Conservation (phyloP, 805 yeast genomes). For the Saturnispora zaruensis region DNA sequence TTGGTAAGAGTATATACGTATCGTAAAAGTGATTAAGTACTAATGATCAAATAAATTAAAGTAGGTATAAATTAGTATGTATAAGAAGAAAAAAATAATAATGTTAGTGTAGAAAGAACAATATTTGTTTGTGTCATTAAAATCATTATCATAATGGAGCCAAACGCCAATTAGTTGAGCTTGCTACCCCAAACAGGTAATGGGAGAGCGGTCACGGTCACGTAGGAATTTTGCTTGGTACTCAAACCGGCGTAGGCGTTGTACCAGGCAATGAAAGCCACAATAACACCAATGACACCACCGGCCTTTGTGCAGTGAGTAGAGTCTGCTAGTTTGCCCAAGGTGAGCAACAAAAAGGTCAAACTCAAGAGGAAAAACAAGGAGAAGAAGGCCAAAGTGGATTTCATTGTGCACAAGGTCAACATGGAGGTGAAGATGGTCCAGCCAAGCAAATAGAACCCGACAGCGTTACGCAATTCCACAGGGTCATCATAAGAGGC, state of each 20-base stretch:
- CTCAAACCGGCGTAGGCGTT: conserved; percentile 66
- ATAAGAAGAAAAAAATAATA: background rate
- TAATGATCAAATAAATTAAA: too few species aligned
- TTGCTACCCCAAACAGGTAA: conserved; percentile 24
- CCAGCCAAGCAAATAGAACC: conserved; percentile 57
- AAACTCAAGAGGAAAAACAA: conserved; percentile 45
- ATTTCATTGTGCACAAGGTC: conserved; percentile 48
- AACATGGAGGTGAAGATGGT: conserved; percentile 53
- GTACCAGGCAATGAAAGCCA: conserved; percentile 58
- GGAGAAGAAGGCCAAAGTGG: conserved; percentile 44
- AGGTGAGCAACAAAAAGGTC: conserved; percentile 43
- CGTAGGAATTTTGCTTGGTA: conserved; percentile 53
- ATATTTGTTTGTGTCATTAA: background rate
- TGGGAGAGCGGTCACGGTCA: conserved; percentile 30
- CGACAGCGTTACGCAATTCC: conserved; percentile 44
- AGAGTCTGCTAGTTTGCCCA: conserved; percentile 45
- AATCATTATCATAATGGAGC: background rate
- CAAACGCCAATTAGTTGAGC: background rate
- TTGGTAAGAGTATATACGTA: too few species aligned
- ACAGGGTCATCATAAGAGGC: conserved; percentile 38
- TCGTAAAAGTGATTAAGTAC: too few species aligned
- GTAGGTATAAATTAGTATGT: background rate
- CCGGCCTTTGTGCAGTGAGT: conserved; percentile 39
- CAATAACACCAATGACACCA: conserved; percentile 56
- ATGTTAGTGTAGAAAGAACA: background rate